Percentiles rank a stretch among this genome's conserved stretches.
These are phyloP conservation scores for Sporothrix pallida DNA, from an alignment of 2,329 filamentous ascomycete genomes.

Conservation along the genomic window DNA sequence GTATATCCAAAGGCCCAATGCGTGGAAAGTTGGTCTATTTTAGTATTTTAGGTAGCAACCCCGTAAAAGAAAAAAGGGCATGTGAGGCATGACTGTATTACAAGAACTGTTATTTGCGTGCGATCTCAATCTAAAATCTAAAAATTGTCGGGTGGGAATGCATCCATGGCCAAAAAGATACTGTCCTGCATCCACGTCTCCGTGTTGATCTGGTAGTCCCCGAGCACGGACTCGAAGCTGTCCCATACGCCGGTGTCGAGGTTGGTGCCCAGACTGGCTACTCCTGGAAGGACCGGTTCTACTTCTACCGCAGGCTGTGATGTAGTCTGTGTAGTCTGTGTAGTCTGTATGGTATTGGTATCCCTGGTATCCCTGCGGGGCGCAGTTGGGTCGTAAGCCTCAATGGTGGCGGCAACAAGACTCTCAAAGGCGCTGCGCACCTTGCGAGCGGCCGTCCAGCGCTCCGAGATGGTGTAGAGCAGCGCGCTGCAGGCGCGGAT, in stretches of 20 bases:
- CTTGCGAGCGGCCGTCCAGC: slow-evolving; percentile 29
- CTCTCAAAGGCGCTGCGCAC: slow-evolving; percentile 30
- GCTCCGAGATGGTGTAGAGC: slow-evolving; percentile 28
- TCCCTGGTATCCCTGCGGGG: too few species aligned
- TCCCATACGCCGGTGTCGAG: slow-evolving; percentile 23
- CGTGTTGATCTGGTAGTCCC: slow-evolving; percentile 29
- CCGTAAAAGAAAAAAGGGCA: neutral
- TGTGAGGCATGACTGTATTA: neutral
- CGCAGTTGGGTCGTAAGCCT: neutral
- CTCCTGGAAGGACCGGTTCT: too few species aligned
- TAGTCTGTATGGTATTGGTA: too few species aligned
- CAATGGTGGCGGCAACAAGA: slow-evolving; percentile 28
- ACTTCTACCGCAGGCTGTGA: too few species aligned
- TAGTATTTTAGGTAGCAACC: neutral
- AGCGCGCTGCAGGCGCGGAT: slow-evolving; percentile 28
- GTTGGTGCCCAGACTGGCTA: neutral
- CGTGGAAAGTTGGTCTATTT: slow-evolving; percentile 5
- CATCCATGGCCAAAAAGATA: slow-evolving; percentile 28
- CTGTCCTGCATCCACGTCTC: slow-evolving; percentile 35
- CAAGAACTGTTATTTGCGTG: neutral
- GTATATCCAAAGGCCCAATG: neutral
- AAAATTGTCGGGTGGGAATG: neutral
- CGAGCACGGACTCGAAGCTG: slow-evolving; percentile 29
- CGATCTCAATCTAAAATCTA: too few species aligned
- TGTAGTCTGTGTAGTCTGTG: too few species aligned